Base-by-base conservation (phyloP, 768 basidiomycete species). In the Lyophyllum shimeji region DNA sequence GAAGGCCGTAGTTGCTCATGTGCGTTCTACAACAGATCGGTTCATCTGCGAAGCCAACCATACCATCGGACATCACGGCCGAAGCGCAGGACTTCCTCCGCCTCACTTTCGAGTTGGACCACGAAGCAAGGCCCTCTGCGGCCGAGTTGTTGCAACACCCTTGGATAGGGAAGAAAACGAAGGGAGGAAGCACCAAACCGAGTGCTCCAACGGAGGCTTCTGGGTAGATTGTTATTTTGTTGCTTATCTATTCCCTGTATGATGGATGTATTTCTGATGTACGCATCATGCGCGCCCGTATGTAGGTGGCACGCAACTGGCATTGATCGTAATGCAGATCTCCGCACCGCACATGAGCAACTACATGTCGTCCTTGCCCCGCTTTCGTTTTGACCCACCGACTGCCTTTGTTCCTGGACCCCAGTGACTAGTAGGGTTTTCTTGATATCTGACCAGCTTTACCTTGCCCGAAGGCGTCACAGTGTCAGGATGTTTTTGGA, bases 391-490 rank as follows among this genome's bases (percentile, higher is more conserved):
- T 27, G 65, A 56, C 46, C 59, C 75, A 66, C 44, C 63, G 21
- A 58, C 60, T 3, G 89, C 88, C 64, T 79, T 87, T 51, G 80
- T 78, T 15, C 83, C 90, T 0, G 96, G 97, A 0, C 96, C 96
- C 97, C 97, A 99, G 68, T 97, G 81, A 1, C 85, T 79, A n/a
- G 84, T 79, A 4, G 96, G 97, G 66, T 97, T 98, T 58, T 84
- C 82, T 69, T 96, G 94, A 71, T 95, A 97, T 37, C 93, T 80
- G 1, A 95, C 90, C 7, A 96, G 74, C 60, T 91, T 93, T 55
- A 90, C 75, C 53, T 84, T 83, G 18, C 82, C 81, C 6, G 85
- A 80, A 13, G 80, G 70, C 7, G 82, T 82, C 2, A 82, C 76
- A 0, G 85, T 81, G 3, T 82, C 75, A 0, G 89, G 85, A 67